Base-by-base conservation (phyloP, 768 basidiomycete species). In the Tulasnella sp. region DNA sequence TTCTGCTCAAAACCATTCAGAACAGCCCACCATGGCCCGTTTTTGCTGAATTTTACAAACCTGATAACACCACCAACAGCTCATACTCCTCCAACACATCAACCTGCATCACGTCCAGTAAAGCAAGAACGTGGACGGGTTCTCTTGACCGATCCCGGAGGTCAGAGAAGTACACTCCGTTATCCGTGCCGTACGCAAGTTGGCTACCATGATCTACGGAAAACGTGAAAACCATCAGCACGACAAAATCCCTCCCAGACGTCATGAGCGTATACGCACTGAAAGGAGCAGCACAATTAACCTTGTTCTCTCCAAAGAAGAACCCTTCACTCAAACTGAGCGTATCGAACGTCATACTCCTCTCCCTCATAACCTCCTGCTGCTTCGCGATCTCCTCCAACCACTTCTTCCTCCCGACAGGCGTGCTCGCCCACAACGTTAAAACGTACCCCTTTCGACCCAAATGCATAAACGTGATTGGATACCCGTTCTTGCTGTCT, bases 81-180 rank as follows among this genome's bases (percentile, higher is more conserved):
- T 96, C 93, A 81, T 96, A 97, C 76, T 97, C 95, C 83, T 99
- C 97, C 75, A 99, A 86, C 9, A 99, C 92, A 79, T 99, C 97
- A 9, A 99, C 92, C 84, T 99, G 97, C 0, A 91, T 88, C 19
- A 99, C 97, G 79, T 97, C 94, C 58, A 92, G 85, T 34, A 98
- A 83, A 15, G 91, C 91, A 76, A 99, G 86, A 37, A 99, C 95
- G 83, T 96, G 94, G 36, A 94, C 86, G 0, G 97, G 97, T 31
- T 94, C 93, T 67, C 90, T 88, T 79, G 89, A 89, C 42, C 86
- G 83, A 73, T 93, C 92, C 67, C 89, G 87, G 37, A 97, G 85
- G 82, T 98, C 94, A 36, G 94, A 94, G 77, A 99, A 87, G 82
- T 98, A 99, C 34, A 99, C 92, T 34, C 97, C 97, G 79, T 98